Conservation (phyloP, 73 alveolate species). For the Durusdinium trenchii region DNA sequence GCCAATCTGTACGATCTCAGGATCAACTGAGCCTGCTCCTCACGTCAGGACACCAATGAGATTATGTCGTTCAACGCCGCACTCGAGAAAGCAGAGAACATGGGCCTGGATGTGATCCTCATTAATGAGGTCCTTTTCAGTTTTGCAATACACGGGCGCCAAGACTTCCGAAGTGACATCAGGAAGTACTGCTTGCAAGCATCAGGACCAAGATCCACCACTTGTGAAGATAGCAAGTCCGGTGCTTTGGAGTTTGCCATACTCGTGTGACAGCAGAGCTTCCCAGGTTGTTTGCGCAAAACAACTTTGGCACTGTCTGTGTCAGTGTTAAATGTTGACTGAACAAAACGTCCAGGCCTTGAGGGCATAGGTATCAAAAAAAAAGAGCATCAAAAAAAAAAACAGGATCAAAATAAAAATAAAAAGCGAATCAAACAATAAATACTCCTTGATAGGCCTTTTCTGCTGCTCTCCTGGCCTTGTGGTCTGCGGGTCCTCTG, state of each 20-base stretch:
- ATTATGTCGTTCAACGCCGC: slow-evolving; percentile 48
- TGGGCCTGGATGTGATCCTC: slow-evolving; percentile 83
- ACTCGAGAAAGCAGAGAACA: slow-evolving; percentile 45
- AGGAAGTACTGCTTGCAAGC: too few species aligned
- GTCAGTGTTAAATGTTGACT: too few species aligned
- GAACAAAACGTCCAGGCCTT: too few species aligned
- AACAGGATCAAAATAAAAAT: not conserved
- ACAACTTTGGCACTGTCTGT: too few species aligned
- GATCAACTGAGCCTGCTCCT: not conserved
- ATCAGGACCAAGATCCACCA: slow-evolving; percentile 83
- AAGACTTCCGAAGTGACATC: too few species aligned
- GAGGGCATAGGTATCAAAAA: not conserved
- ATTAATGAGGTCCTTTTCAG: slow-evolving; percentile 30
- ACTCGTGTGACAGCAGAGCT: too few species aligned
- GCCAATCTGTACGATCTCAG: not conserved
- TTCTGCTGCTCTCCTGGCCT: too few species aligned
- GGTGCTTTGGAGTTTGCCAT: too few species aligned
- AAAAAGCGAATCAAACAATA: too few species aligned
- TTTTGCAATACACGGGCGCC: not conserved
- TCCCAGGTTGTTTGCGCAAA: too few species aligned
- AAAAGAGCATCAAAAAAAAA: not conserved
- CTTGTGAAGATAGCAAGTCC: slow-evolving; percentile 72
- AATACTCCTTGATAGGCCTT: too few species aligned
- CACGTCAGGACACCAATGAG: slow-evolving; percentile 55
- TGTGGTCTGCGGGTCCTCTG: too few species aligned